phyloP scores from a whole-genome alignment of 2,329 filamentous ascomycete species.

The Anthostomella pinea region DNA sequence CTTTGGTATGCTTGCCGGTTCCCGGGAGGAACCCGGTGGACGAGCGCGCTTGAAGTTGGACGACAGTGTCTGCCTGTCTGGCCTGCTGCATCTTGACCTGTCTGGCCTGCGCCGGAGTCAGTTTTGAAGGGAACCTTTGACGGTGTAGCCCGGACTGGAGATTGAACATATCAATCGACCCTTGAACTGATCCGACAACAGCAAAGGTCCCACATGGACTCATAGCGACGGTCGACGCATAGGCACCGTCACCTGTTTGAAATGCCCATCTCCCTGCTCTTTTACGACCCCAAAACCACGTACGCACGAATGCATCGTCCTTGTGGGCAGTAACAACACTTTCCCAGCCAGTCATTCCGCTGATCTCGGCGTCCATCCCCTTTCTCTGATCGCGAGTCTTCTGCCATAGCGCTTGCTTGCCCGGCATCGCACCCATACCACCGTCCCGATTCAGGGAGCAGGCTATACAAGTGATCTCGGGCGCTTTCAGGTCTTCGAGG shows the following conservation, averaged over 20 bases:
- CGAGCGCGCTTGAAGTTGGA: slow-evolving; percentile 48
- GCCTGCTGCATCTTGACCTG: slow-evolving; percentile 67
- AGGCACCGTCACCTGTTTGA: slow-evolving; percentile 76
- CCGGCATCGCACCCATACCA: slow-evolving; percentile 81
- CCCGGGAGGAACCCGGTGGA: slow-evolving; percentile 45
- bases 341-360: slow-evolving; percentile 88
- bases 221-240: slow-evolving; percentile 83
- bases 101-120: slow-evolving; percentile 76
- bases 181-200: slow-evolving; percentile 77
- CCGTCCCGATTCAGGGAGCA: slow-evolving; percentile 92
- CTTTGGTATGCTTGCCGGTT: slow-evolving; percentile 72
- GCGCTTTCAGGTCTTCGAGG: slow-evolving; percentile 77
- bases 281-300: slow-evolving; percentile 98
- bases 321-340: slow-evolving; percentile 92
- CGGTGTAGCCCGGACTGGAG: slow-evolving; percentile 88
- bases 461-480: slow-evolving; percentile 87
- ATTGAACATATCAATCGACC: slow-evolving; percentile 93
- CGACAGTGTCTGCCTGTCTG: slow-evolving; percentile 56
- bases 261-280: slow-evolving; percentile 91
- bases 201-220: slow-evolving; percentile 94
- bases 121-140: slow-evolving; percentile 77
- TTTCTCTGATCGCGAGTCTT: slow-evolving; percentile 65
- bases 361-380: slow-evolving; percentile 65
- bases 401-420: slow-evolving; percentile 79
- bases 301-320: slow-evolving; percentile 78